Evolutionary conservation across 1,284 basidiomycete species (phyloP).

Genomic region (Austropuccinia psidii): DNA sequence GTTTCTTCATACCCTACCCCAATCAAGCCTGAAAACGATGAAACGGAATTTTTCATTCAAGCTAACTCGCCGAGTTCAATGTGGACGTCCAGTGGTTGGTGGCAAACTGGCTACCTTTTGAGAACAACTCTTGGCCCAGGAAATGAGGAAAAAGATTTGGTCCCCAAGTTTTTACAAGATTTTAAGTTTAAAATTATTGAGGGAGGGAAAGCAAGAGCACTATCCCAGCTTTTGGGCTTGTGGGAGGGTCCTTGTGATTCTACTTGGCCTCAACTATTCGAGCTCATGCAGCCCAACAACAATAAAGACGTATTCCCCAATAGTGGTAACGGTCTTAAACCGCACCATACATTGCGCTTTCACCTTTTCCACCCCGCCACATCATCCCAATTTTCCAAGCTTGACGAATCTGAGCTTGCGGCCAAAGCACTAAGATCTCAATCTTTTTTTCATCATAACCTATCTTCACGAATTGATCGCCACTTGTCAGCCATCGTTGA

Average conservation of each 20-base stretch:
- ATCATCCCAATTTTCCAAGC: background rate
- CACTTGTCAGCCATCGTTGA: background rate
- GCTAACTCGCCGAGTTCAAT: background rate
- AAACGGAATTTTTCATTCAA: conserved; percentile 14
- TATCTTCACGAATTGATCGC: background rate
- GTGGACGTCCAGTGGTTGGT: conserved; percentile 7
- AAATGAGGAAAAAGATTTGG: background rate
- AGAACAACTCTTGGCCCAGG: no score
- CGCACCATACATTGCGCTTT: background rate
- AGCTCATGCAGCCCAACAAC: background rate
- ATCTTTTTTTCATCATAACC: background rate
- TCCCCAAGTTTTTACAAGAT: conserved; percentile 9
- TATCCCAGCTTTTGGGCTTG: background rate
- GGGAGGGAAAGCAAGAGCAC: conserved; percentile 19
- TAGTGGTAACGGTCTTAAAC: no score
- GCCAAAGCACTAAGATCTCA: no score
- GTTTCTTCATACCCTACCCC: background rate
- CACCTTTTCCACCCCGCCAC: background rate
- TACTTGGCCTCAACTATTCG: background rate
- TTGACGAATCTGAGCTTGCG: background rate
- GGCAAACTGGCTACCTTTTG: conserved; percentile 1
- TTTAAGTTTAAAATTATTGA: conserved; percentile 15
- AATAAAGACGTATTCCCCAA: no score
- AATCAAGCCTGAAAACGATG: background rate
- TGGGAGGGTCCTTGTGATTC: background rate